These are phyloP conservation scores for Silybum marianum DNA, from an alignment of 129 eudicot species.

Conservation along the genomic window DNA sequence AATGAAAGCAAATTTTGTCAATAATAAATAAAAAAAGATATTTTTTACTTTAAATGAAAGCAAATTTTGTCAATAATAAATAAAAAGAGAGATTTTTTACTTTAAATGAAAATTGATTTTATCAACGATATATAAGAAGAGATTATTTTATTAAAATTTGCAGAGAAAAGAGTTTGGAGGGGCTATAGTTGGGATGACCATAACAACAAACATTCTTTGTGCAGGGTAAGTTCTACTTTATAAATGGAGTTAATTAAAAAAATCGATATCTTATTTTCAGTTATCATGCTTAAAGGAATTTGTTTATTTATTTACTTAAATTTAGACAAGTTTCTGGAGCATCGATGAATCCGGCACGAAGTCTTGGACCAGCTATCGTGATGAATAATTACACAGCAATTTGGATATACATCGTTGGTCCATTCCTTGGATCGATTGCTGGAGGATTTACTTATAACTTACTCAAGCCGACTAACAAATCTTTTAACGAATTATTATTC, in stretches of 20 bases:
- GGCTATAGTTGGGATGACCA: constrained; percentile 68
- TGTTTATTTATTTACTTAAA: not conserved
- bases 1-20: too few species aligned
- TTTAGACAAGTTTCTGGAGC: constrained; percentile 76
- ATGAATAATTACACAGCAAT: constrained; percentile 42
- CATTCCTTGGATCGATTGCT: constrained; percentile 46
- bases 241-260: not conserved
- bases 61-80: too few species aligned
- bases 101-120: not conserved
- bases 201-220: constrained; percentile 60
- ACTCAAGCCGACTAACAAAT: constrained; percentile 24
- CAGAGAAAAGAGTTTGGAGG: constrained; percentile 58
- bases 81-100: too few species aligned
- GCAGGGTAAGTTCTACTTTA: constrained; percentile 54
- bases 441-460: constrained; percentile 66
- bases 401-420: constrained; percentile 68
- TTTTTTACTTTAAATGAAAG: too few species aligned
- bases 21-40: too few species aligned
- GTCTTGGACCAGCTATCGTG: constrained; percentile 82
- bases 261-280: not conserved
- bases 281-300: not conserved
- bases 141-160: not conserved
- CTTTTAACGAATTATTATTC: constrained; percentile 6
- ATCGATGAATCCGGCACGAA: constrained; percentile 87
- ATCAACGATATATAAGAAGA: not conserved